Percentiles rank a stretch among this genome's conserved stretches.
Evolutionary conservation across 2,329 filamentous ascomycete species (phyloP).

Genomic region (Paramyrothecium roridum): DNA sequence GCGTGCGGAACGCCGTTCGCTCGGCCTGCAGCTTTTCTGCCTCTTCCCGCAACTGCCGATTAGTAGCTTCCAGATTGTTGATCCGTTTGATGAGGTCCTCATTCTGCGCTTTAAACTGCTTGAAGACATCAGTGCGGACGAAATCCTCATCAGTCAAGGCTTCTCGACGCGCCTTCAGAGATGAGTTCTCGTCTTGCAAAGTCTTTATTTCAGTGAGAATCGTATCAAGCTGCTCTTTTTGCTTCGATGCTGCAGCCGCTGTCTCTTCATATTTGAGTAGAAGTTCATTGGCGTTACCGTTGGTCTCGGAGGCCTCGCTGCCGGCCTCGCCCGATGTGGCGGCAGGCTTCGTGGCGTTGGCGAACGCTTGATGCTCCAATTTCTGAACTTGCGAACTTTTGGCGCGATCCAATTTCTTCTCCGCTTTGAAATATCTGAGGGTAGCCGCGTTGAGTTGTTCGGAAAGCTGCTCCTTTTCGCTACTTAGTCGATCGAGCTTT

Average conservation of each 20-base stretch:
- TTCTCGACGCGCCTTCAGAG: conserved; percentile 64
- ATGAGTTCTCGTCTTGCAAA: conserved; percentile 75
- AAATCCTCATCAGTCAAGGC: conserved; percentile 89
- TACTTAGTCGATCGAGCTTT: conserved; percentile 70
- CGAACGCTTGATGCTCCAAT: conserved; percentile 82
- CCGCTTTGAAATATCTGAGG: conserved; percentile 87
- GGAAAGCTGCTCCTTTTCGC: conserved; percentile 80
- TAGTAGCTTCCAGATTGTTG: conserved; percentile 87
- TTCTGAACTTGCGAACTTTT: conserved; percentile 90
- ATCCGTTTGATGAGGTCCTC: conserved; percentile 90
- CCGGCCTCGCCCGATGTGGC: conserved; percentile 40
- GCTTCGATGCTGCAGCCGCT: conserved; percentile 71
- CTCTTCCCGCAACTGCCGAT: conserved; percentile 80
- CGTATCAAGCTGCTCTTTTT: conserved; percentile 83
- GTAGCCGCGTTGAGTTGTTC: conserved; percentile 87
- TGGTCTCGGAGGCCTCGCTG: conserved; percentile 47
- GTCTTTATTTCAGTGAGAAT: conserved; percentile 73
- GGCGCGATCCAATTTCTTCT: conserved; percentile 87
- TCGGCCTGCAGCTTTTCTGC: conserved; percentile 83
- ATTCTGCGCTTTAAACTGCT: conserved; percentile 82
- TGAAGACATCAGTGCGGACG: conserved; percentile 88
- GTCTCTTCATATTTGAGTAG: conserved; percentile 77
- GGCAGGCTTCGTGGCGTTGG: conserved; percentile 57
- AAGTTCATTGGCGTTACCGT: conserved; percentile 60
- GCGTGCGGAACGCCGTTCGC: conserved; percentile 74